Percentiles rank a stretch among this genome's conserved stretches.
These are phyloP conservation scores for Mycena leptocephala DNA, from an alignment of 768 basidiomycete genomes.

Conservation along the genomic window DNA sequence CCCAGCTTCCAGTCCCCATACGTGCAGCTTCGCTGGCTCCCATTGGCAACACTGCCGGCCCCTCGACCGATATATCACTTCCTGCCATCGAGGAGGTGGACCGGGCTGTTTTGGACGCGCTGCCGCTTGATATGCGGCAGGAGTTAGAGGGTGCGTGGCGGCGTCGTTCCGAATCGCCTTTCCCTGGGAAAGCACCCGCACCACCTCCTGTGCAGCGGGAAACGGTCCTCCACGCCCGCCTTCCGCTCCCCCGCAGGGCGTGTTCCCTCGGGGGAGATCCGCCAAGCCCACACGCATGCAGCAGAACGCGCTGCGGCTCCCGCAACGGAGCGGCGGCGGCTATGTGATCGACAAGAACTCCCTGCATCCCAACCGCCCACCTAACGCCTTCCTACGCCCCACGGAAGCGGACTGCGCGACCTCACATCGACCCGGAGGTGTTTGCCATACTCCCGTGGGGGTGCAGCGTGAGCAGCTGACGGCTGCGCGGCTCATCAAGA, in stretches of 20 bases:
- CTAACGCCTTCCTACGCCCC: slow-evolving; percentile 51
- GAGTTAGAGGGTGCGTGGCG: slow-evolving; percentile 83
- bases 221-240: slow-evolving; percentile 1
- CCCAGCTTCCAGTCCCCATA: neutral
- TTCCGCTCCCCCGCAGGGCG: slow-evolving; percentile 37
- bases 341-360: slow-evolving; percentile 43
- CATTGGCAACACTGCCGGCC: slow-evolving; percentile 18
- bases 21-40: neutral
- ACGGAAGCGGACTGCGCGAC: slow-evolving; percentile 69
- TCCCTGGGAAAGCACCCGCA: slow-evolving; percentile 40
- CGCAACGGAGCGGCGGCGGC: slow-evolving; percentile 10
- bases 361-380: slow-evolving; percentile 21
- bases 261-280: slow-evolving; percentile 49
- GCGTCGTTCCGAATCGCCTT: slow-evolving; percentile 71
- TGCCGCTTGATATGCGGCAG: slow-evolving; percentile 78
- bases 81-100: slow-evolving; percentile 88
- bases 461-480: slow-evolving; percentile 85
- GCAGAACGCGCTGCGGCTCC: slow-evolving; percentile 10
- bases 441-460: slow-evolving; percentile 74
- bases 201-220: slow-evolving; percentile 31
- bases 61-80: slow-evolving; percentile 54
- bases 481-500: slow-evolving; percentile 67
- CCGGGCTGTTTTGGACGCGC: slow-evolving; percentile 75
- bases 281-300: slow-evolving; percentile 51
- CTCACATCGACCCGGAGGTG: slow-evolving; percentile 83